These are phyloP conservation scores for Globisporangium iwayamae DNA, from an alignment of 352 stramenopile species.

Conservation along the genomic window DNA sequence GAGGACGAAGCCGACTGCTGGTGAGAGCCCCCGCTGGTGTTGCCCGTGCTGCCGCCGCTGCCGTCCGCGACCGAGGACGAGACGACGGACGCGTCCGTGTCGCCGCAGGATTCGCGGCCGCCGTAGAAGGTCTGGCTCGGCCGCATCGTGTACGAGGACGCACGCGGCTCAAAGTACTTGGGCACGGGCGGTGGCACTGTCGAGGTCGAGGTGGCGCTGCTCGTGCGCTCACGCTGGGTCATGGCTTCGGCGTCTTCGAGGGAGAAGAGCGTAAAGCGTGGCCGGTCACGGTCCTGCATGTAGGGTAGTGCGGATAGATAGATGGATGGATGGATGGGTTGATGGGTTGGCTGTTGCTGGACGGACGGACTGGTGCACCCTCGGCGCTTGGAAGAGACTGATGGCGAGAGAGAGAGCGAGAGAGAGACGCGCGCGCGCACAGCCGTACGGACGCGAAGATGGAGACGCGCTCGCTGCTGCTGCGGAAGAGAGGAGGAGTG, in stretches of 20 bases:
- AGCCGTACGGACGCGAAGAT: no score
- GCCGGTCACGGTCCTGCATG: conserved; percentile 33
- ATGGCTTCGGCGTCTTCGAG: conserved; percentile 69
- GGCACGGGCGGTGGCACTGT: conserved; percentile 8
- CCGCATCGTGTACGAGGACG: conserved; percentile 50
- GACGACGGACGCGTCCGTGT: conserved; percentile 53
- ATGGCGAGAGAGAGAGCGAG: background rate
- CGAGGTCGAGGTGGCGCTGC: conserved; percentile 22
- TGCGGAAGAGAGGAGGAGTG: conserved; percentile 2
- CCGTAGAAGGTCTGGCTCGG: conserved; percentile 66
- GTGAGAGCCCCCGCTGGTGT: conserved; percentile 14
- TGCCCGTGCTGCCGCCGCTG: conserved; percentile 30
- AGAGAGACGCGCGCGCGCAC: background rate
- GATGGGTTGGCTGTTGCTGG: background rate
- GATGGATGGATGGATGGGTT: background rate
- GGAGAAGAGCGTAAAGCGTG: conserved; percentile 72
- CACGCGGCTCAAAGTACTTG: conserved; percentile 21
- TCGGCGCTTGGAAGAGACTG: background rate
- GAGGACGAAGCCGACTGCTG: background rate
- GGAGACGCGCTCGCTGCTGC: background rate
- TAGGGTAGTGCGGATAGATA: background rate
- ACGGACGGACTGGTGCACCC: background rate
- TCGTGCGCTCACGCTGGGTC: conserved; percentile 58
- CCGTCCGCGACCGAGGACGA: conserved; percentile 55
- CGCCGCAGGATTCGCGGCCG: conserved; percentile 24